Percentiles rank a stretch among this genome's conserved stretches.
Conservation (phyloP, 2,329 filamentous ascomycete species). For the Scleromitrula shiraiana region DNA sequence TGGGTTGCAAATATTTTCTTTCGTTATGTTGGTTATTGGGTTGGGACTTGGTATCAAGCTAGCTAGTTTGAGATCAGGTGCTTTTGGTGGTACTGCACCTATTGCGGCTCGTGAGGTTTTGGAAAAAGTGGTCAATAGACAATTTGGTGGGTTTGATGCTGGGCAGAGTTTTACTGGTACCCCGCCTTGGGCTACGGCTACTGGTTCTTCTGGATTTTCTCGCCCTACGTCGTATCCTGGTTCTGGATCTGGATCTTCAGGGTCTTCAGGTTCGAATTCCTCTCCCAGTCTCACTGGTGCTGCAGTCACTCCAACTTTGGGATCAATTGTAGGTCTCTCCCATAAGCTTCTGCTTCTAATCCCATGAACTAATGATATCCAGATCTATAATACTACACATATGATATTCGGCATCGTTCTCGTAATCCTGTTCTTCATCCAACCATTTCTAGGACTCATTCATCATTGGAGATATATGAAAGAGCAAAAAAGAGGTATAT, state of each 20-base stretch:
- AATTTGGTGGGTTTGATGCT: constrained; percentile 3
- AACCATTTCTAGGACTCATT: constrained; percentile 48
- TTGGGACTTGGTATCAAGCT: constrained; percentile 49
- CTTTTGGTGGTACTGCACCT: not conserved
- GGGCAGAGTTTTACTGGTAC: not conserved
- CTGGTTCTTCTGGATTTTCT: not conserved
- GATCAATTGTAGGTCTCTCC: constrained; percentile 32
- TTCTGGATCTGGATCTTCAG: not conserved
- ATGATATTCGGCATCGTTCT: constrained; percentile 49
- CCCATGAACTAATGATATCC: constrained; percentile 13
- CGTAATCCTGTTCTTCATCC: constrained; percentile 45
- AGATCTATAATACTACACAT: constrained; percentile 48
- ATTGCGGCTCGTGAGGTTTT: not conserved
- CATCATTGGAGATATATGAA: constrained; percentile 49
- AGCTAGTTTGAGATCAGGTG: constrained; percentile 32
- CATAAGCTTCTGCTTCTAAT: not conserved
- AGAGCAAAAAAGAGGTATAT: constrained; percentile 38
- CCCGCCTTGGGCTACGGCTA: constrained; percentile 3
- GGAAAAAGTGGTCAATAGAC: not conserved
- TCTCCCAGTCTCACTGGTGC: not conserved
- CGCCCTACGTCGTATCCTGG: no score
- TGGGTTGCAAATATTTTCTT: constrained; percentile 44
- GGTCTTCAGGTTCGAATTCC: not conserved
- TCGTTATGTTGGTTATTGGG: constrained; percentile 50
- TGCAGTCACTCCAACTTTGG: not conserved